A percentile compares a stretch with the other conserved stretches of the same genome.
These are phyloP conservation scores for Pulveroboletus sp. DNA, from an alignment of 768 basidiomycete species.

Conservation along the genomic window DNA sequence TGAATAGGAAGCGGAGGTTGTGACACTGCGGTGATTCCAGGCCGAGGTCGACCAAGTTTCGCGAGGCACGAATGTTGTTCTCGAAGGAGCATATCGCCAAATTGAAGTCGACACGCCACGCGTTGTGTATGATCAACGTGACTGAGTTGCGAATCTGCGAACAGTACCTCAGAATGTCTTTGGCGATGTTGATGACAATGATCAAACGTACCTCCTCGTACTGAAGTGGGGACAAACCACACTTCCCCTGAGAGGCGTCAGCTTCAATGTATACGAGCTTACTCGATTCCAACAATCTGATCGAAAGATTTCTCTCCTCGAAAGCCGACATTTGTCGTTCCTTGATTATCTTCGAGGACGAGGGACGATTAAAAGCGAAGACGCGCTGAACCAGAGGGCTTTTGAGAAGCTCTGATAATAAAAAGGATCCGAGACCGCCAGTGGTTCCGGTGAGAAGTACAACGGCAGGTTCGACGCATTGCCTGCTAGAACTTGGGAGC, in stretches of 20 bases:
- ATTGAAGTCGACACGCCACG: constrained; percentile 44
- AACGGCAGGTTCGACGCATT: not conserved
- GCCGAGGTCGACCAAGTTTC: constrained; percentile 32
- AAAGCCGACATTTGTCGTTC: constrained; percentile 35
- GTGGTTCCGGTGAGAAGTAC: constrained; percentile 40
- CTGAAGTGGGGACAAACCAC: constrained; percentile 28
- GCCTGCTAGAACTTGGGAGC: constrained; percentile 12
- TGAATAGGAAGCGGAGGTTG: constrained; percentile 24
- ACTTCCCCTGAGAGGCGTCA: constrained; percentile 26
- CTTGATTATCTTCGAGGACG: constrained; percentile 4
- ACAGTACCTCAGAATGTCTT: not conserved
- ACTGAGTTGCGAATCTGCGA: constrained; percentile 21
- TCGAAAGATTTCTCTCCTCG: constrained; percentile 35
- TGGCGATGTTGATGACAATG: not conserved
- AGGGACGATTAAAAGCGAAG: constrained; percentile 34
- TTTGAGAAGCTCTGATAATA: constrained; percentile 31
- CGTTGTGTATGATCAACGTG: constrained; percentile 35
- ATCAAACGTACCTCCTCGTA: constrained; percentile 18
- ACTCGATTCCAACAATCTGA: constrained; percentile 24
- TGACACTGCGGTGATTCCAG: constrained; percentile 22
- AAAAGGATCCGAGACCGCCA: constrained; percentile 40
- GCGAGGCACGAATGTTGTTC: constrained; percentile 30
- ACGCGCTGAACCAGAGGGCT: constrained; percentile 25
- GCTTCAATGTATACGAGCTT: constrained; percentile 40
- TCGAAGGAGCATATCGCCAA: constrained; percentile 37